These are phyloP conservation scores for Styphnolobium japonicum DNA, from an alignment of 306 rosid genomes.

Conservation along the genomic window DNA sequence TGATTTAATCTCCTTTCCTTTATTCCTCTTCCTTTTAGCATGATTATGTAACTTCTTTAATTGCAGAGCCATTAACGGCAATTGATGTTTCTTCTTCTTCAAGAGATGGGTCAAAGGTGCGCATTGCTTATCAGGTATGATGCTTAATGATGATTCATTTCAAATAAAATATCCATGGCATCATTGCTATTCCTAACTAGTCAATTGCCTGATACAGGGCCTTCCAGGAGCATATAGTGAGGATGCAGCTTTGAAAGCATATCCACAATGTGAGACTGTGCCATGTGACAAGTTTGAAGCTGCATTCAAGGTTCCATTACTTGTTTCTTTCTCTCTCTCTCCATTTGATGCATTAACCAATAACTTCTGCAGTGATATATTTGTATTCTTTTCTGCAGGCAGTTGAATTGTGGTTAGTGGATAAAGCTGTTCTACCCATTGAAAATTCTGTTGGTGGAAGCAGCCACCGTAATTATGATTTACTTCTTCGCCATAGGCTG, in stretches of 20 bases:
- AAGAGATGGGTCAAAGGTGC: constrained; percentile 51
- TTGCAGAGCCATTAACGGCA: constrained; percentile 62
- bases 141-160: constrained; percentile 1
- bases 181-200: constrained; percentile 21
- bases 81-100: constrained; percentile 28
- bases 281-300: constrained; percentile 70
- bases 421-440: constrained; percentile 79
- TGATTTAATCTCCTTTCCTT: background rate
- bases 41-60: constrained; percentile 19
- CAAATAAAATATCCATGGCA: background rate
- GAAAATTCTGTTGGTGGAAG: constrained; percentile 75
- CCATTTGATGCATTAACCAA: background rate
- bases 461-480: constrained; percentile 72
- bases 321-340: background rate
- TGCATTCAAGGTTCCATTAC: constrained; percentile 53
- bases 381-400: constrained; percentile 40
- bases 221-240: constrained; percentile 69
- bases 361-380: constrained; percentile 5
- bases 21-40: background rate
- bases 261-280: constrained; percentile 70
- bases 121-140: constrained; percentile 76
- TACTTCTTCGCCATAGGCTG: constrained; percentile 65
- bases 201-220: constrained; percentile 45
- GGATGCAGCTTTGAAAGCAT: constrained; percentile 71
- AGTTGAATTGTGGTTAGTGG: constrained; percentile 74